Evolutionary conservation across 2,329 filamentous ascomycete genomes (phyloP), one percentile per base, ranked within the genome.

Genomic region (Trichocomaceae sp.): DNA sequence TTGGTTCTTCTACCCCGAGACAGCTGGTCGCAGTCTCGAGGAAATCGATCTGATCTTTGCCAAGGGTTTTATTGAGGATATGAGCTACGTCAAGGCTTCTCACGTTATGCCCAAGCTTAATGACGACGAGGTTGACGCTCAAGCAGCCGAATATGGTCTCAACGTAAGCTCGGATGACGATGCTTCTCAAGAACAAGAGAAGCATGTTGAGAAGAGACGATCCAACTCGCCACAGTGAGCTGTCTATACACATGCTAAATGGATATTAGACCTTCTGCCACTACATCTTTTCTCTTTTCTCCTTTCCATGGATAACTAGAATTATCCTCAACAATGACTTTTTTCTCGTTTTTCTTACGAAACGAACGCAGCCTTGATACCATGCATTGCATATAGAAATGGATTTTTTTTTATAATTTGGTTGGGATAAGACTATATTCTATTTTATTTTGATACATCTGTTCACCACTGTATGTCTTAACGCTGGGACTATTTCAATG

Each of bases 1-100:
- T 63, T 78, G 73, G 66, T 77, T 81, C 70, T 78, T 80, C 70
- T 78, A 82, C 62, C 76, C 76, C 0, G 77, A 79, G 64, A 77
- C 77, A 1, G 71, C 72, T 22, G 72, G 71, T 52, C 69, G 71
- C 47, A 70, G 68, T 47, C 63, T 76, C 22, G 74, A 76, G 56
- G 72, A 75, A 59, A 72, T 76, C 51, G 71, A 74, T 60, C 59
- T 75, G 7, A 73, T 75, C 56, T 75, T 74, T 55, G 70, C 73
- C 55, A 74, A 76, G 72, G 71, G 71, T 3, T 70, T 64, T 50
- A 61, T 64, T 26, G 73, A 76, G 58, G 73, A 72, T 37, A 74
- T 72, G 49, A 71, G 64, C 61, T 71, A 72, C 37, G 69, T 72
- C 42, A 59, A 52, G 33, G 70, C 69, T 5, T 57, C 70, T 7